Percentiles rank a stretch among this genome's conserved stretches.
These are phyloP conservation scores for Amylostereum areolatum DNA, from an alignment of 1,284 basidiomycete genomes.

Conservation along the genomic window DNA sequence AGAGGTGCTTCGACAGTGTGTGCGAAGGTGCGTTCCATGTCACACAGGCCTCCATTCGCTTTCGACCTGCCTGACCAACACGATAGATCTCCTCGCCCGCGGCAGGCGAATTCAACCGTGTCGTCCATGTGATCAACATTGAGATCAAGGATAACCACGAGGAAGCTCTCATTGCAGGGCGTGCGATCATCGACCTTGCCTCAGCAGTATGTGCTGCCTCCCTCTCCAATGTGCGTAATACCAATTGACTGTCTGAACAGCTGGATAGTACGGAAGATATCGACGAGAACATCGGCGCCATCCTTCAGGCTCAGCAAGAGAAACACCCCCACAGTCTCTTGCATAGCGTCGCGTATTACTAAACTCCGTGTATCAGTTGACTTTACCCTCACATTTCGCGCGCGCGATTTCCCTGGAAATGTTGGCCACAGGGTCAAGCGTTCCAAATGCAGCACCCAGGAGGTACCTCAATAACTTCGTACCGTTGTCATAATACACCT, in stretches of 20 bases:
- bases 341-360: constrained; percentile 90
- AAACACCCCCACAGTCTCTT: constrained; percentile 90
- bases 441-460: too few species aligned
- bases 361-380: constrained; percentile 13
- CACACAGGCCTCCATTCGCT: too few species aligned
- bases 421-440: too few species aligned
- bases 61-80: too few species aligned
- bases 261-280: constrained; percentile 84
- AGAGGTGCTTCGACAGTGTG: constrained; percentile 97
- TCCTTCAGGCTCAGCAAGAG: constrained; percentile 80
- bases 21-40: constrained; percentile 80
- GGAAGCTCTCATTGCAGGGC: constrained; percentile 93
- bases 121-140: constrained; percentile 96
- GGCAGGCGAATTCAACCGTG: constrained; percentile 91
- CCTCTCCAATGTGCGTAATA: constrained; percentile 4
- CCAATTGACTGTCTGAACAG: constrained; percentile 33
- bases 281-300: constrained; percentile 87
- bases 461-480: too few species aligned
- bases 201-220: constrained; percentile 59
- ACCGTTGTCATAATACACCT: too few species aligned
- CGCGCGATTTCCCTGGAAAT: too few species aligned
- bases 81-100: constrained; percentile 78
- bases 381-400: too few species aligned
- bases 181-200: constrained; percentile 93
- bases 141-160: constrained; percentile 99